Evolutionary conservation across 352 stramenopile species (phyloP).

Genomic region (Globisporangium yorkense): DNA sequence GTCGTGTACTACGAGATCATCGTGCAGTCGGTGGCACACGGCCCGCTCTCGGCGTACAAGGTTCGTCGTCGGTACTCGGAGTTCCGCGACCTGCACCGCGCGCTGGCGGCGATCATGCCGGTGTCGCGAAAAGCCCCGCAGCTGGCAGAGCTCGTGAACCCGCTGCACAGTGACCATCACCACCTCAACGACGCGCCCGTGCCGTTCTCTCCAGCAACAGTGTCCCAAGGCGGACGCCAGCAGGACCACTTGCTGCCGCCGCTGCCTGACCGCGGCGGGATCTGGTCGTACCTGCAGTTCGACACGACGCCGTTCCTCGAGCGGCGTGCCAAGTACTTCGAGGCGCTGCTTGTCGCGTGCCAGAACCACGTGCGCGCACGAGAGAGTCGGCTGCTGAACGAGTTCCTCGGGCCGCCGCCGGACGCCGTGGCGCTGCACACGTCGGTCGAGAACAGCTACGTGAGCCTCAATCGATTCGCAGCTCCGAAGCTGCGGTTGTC

Average conservation of each 20-base stretch:
- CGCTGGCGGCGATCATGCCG: slow-evolving; percentile 52
- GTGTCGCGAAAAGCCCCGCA: slow-evolving; percentile 4
- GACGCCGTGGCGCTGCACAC: slow-evolving; percentile 48
- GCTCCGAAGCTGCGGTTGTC: slow-evolving; percentile 57
- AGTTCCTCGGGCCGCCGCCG: slow-evolving; percentile 61
- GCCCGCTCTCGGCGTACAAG: slow-evolving; percentile 73
- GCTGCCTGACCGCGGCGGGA: slow-evolving; percentile 56
- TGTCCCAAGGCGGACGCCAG: background rate
- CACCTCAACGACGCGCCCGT: background rate
- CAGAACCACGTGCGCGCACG: slow-evolving; percentile 41
- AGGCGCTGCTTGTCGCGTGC: slow-evolving; percentile 53
- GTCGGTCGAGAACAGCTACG: slow-evolving; percentile 65
- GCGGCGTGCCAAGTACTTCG: slow-evolving; percentile 54
- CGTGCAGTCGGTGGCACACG: slow-evolving; percentile 49
- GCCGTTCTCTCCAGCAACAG: background rate
- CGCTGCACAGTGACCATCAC: background rate
- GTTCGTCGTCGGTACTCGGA: slow-evolving; percentile 73
- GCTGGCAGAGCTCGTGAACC: background rate
- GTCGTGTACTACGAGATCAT: slow-evolving; percentile 81
- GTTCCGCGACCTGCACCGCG: slow-evolving; percentile 51
- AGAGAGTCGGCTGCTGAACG: slow-evolving; percentile 52
- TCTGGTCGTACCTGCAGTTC: slow-evolving; percentile 71
- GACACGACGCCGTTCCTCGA: slow-evolving; percentile 58
- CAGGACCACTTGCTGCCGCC: slow-evolving; percentile 27
- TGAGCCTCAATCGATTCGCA: slow-evolving; percentile 74